These are phyloP conservation scores for Pinus albicaulis DNA, from an alignment of 75 land plant genomes.

Conservation along the genomic window DNA sequence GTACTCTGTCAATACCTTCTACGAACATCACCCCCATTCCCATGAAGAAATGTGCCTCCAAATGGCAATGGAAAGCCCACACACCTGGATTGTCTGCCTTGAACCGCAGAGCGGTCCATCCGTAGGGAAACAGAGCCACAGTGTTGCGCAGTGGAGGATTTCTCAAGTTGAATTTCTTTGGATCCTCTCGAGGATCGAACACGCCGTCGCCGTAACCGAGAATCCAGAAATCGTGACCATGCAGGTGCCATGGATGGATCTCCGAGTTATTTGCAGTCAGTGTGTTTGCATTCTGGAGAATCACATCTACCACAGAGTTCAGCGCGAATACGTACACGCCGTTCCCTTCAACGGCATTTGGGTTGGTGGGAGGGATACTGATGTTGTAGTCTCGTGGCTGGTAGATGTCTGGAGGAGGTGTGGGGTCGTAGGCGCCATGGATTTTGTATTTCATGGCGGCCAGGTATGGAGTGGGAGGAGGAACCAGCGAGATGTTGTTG, in stretches of 20 bases:
- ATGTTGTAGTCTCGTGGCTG: slow-evolving; percentile 35
- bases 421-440: slow-evolving; percentile 25
- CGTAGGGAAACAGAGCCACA: slow-evolving; percentile 72
- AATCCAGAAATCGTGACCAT: slow-evolving; percentile 97
- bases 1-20: slow-evolving; percentile 52
- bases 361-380: slow-evolving; percentile 41
- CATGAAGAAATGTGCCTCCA: slow-evolving; percentile 89
- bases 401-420: slow-evolving; percentile 50
- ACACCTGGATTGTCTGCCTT: slow-evolving; percentile 86
- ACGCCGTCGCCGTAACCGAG: slow-evolving; percentile 82
- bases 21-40: slow-evolving; percentile 92
- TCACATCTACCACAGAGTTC: slow-evolving; percentile 61
- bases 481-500: slow-evolving; percentile 71
- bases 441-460: slow-evolving; percentile 55
- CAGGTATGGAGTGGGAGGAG: slow-evolving; percentile 69
- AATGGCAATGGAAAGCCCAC: slow-evolving; percentile 90
- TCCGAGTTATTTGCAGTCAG: slow-evolving; percentile 56
- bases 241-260: slow-evolving; percentile 96
- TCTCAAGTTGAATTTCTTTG: slow-evolving; percentile 44
- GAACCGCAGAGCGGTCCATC: slow-evolving; percentile 83
- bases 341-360: slow-evolving; percentile 40
- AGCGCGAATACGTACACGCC: slow-evolving; percentile 48
- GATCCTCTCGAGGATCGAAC: slow-evolving; percentile 32
- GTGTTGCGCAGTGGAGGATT: slow-evolving; percentile 84
- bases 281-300: slow-evolving; percentile 87